Conservation (phyloP, 306 rosid species). For the Trichosanthes truncata region DNA sequence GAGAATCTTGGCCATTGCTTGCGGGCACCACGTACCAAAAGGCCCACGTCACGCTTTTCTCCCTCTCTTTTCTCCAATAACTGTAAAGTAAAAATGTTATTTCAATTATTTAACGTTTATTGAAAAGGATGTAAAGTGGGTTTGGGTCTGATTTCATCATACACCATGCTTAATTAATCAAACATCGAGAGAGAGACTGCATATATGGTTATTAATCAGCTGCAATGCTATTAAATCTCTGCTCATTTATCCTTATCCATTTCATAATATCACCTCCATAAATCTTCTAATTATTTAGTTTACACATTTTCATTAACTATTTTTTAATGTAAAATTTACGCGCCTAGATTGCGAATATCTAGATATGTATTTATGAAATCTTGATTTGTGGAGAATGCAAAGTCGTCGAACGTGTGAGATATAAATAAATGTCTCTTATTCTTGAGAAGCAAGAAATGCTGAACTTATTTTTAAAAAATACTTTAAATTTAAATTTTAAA, state of each 20-base stretch:
- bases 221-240: background rate
- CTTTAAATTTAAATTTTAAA: too few relatives aligned
- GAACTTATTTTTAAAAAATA: background rate
- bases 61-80: background rate
- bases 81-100: background rate
- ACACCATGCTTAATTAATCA: background rate
- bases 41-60: conserved; percentile 22
- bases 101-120: background rate
- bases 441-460: background rate
- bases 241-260: background rate
- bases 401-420: background rate
- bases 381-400: background rate
- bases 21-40: conserved; percentile 17
- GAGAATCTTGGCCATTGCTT: conserved; percentile 55
- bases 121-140: background rate
- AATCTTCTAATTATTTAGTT: background rate
- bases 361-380: background rate
- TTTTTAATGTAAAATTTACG: background rate
- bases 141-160: background rate
- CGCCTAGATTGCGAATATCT: background rate
- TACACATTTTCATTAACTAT: background rate
- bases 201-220: background rate
- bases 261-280: background rate
- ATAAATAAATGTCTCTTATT: background rate
- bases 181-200: too few relatives aligned